Evolutionary conservation across 768 basidiomycete species (phyloP).

Genomic region (Suillus placidus): DNA sequence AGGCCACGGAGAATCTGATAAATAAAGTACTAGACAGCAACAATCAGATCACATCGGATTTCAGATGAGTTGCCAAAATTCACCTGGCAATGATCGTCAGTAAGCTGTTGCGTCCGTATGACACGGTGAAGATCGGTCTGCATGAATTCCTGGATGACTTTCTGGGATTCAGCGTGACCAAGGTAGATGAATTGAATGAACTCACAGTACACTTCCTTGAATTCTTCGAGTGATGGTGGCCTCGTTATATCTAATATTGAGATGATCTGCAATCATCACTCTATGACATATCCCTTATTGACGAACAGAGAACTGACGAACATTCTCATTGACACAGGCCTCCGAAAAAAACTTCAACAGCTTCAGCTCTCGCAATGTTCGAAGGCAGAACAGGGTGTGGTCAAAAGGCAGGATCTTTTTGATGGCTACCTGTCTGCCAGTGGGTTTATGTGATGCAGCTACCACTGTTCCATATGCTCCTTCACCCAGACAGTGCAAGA

Average conservation of each 20-base stretch:
- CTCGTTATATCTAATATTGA: slow-evolving; percentile 91
- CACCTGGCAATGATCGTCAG: slow-evolving; percentile 88
- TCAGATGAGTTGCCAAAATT: slow-evolving; percentile 13
- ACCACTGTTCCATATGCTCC: slow-evolving; percentile 91
- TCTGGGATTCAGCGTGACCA: slow-evolving; percentile 11
- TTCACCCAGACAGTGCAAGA: slow-evolving; percentile 77
- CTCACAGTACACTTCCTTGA: slow-evolving; percentile 88
- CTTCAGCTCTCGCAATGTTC: slow-evolving; percentile 91
- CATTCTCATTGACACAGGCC: slow-evolving; percentile 80
- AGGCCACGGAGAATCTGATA: slow-evolving; percentile 86
- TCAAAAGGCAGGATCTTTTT: slow-evolving; percentile 96
- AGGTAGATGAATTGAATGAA: slow-evolving; percentile 1
- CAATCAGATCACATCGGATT: neutral
- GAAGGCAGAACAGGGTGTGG: slow-evolving; percentile 87
- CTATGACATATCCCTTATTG: slow-evolving; percentile 10
- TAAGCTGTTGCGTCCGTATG: slow-evolving; percentile 86
- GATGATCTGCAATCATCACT: slow-evolving; percentile 63
- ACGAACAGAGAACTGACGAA: slow-evolving; percentile 31
- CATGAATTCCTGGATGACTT: slow-evolving; percentile 87
- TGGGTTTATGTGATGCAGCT: slow-evolving; percentile 83
- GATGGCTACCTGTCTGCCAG: slow-evolving; percentile 86
- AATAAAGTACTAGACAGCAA: slow-evolving; percentile 62
- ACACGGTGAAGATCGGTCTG: slow-evolving; percentile 91
- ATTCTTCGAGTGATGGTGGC: slow-evolving; percentile 70
- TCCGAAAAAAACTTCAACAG: slow-evolving; percentile 84